phyloP scores from a whole-genome alignment of 1,284 basidiomycete species.

The Sporisorium graminicola region DNA sequence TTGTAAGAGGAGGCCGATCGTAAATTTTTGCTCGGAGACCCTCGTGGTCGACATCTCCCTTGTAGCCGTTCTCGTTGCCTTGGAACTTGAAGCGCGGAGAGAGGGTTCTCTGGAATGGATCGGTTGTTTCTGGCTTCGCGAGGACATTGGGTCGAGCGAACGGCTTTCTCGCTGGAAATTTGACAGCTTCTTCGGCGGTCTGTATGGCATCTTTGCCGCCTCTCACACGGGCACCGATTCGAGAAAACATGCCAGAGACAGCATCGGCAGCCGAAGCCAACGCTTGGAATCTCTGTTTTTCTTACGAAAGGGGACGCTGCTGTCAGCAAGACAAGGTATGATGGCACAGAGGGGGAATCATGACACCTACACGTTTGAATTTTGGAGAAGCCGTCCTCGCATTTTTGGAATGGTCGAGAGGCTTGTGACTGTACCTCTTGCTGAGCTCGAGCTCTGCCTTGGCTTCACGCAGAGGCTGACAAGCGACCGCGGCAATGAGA shows the following conservation, averaged over 20 bases:
- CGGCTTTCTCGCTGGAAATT: no score
- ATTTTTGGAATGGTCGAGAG: not conserved
- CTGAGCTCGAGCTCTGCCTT: conserved; percentile 21
- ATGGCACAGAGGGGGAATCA: not conserved
- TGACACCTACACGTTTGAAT: conserved; percentile 27
- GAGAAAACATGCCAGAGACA: conserved; percentile 13
- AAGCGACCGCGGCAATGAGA: conserved; percentile 22
- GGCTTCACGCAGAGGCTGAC: conserved; percentile 40
- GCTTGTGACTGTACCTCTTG: conserved; percentile 14
- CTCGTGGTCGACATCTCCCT: conserved; percentile 18
- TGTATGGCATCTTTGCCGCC: conserved; percentile 10
- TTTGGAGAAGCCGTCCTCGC: conserved; percentile 1
- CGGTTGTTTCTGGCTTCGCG: not conserved
- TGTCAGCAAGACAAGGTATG: not conserved
- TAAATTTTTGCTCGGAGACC: not conserved
- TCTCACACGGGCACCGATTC: not conserved
- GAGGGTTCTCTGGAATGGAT: not conserved
- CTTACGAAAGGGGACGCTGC: not conserved
- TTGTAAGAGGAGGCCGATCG: conserved; percentile 10
- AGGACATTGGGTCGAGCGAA: not conserved
- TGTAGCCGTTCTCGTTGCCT: conserved; percentile 22
- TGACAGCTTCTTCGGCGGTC: not conserved
- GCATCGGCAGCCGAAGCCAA: not conserved
- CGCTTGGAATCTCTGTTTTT: conserved; percentile 3
- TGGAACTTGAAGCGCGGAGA: conserved; percentile 12